phyloP scores from a whole-genome alignment of 805 yeast species.

The Hanseniaspora clermontiae region DNA sequence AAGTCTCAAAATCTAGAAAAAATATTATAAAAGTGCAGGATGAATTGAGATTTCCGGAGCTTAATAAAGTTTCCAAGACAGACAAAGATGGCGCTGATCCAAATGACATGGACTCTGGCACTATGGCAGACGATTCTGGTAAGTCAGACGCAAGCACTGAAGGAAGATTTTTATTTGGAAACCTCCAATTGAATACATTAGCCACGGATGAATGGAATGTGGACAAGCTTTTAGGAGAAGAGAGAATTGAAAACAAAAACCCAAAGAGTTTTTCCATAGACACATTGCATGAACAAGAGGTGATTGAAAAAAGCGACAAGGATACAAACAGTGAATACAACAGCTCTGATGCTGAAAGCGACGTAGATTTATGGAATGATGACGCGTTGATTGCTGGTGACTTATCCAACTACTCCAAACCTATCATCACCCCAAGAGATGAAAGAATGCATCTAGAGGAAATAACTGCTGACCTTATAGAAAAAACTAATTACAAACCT shows the following conservation, averaged over 20 bases:
- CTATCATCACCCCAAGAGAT: conserved; percentile 70
- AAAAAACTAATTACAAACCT: conserved; percentile 3
- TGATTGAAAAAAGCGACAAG: conserved; percentile 17
- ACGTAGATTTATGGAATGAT: conserved; percentile 28
- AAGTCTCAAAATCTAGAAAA: neutral
- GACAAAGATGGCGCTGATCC: conserved; percentile 16
- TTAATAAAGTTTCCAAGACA: neutral
- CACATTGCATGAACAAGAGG: conserved; percentile 15
- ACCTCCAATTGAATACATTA: conserved; percentile 26
- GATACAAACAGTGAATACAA: conserved; percentile 16
- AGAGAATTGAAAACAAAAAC: conserved; percentile 9
- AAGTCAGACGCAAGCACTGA: conserved; percentile 17
- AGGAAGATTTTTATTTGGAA: conserved; percentile 18
- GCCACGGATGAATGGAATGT: conserved; percentile 75
- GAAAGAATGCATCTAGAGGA: conserved; percentile 51
- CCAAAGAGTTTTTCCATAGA: conserved; percentile 4
- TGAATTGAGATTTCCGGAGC: neutral
- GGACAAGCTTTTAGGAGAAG: conserved; percentile 44
- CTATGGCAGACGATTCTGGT: conserved; percentile 17
- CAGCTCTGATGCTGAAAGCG: conserved; percentile 22
- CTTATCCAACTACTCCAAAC: conserved; percentile 23
- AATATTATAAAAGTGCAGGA: conserved; percentile 15
- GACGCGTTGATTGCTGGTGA: conserved; percentile 67
- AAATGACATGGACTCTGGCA: conserved; percentile 12
- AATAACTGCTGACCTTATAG: conserved; percentile 12